These are phyloP conservation scores for Xerocomus spinulosus DNA, from an alignment of 768 basidiomycete genomes.

Conservation along the genomic window DNA sequence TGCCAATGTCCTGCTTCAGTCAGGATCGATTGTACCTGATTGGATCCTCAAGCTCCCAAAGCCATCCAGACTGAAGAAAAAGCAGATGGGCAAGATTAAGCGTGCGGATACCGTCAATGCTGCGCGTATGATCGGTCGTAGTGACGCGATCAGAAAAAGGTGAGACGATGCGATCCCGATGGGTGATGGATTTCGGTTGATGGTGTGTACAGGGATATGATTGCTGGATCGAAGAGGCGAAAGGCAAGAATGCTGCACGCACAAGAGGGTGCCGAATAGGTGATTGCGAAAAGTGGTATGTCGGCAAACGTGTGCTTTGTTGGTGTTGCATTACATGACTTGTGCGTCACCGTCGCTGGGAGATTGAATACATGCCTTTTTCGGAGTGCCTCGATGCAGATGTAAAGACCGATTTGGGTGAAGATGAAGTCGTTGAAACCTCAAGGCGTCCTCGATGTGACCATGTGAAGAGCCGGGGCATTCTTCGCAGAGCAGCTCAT, in stretches of 20 bases:
- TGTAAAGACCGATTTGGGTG: constrained; percentile 22
- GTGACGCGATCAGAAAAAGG: constrained; percentile 72
- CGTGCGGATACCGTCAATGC: constrained; percentile 71
- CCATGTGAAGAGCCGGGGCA: constrained; percentile 31
- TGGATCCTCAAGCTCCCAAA: constrained; percentile 96
- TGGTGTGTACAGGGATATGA: constrained; percentile 61
- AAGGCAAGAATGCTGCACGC: constrained; percentile 35
- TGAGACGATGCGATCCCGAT: constrained; percentile 22
- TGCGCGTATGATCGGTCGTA: constrained; percentile 63
- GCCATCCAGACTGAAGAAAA: constrained; percentile 85
- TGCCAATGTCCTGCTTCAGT: constrained; percentile 92
- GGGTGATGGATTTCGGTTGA: background rate
- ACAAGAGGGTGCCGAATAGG: background rate
- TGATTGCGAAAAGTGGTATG: background rate
- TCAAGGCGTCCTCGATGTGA: constrained; percentile 40
- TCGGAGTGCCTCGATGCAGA: constrained; percentile 24
- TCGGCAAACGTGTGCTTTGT: background rate
- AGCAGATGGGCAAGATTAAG: constrained; percentile 79
- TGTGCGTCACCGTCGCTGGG: background rate
- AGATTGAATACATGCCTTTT: background rate
- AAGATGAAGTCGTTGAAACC: constrained; percentile 23
- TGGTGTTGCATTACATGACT: background rate
- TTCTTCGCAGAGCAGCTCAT: constrained; percentile 14
- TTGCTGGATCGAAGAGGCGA: constrained; percentile 66
- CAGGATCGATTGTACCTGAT: constrained; percentile 85